These are phyloP conservation scores for Neurospora pannonica DNA, from an alignment of 495 filamentous ascomycete species.

Conservation along the genomic window DNA sequence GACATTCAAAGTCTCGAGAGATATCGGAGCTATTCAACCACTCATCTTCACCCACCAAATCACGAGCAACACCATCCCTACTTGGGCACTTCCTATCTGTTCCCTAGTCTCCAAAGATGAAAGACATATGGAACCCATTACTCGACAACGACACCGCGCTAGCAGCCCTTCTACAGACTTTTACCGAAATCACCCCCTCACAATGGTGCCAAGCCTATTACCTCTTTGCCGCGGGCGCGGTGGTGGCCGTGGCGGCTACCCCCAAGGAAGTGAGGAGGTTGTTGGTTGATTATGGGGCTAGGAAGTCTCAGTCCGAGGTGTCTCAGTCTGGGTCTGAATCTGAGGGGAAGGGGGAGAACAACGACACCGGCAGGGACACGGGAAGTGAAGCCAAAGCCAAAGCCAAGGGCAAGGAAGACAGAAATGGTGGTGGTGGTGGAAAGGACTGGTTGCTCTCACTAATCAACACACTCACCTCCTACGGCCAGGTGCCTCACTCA, in stretches of 20 bases:
- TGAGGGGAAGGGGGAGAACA: neutral
- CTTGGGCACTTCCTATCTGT: no score
- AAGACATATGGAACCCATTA: neutral
- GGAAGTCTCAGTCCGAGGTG: slow-evolving; percentile 11
- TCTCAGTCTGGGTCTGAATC: neutral
- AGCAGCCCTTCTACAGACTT: neutral
- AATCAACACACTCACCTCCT: slow-evolving; percentile 23
- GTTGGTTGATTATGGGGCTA: slow-evolving; percentile 42
- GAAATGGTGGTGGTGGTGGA: neutral
- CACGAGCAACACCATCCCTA: neutral
- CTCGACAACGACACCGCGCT: neutral
- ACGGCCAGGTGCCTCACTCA: slow-evolving; percentile 61
- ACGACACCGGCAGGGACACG: neutral
- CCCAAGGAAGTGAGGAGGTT: slow-evolving; percentile 29
- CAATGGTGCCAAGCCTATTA: slow-evolving; percentile 39
- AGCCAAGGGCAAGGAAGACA: neutral
- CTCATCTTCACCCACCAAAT: neutral
- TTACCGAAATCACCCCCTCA: slow-evolving; percentile 15
- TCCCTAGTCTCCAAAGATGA: no score
- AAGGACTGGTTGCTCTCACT: slow-evolving; percentile 17
- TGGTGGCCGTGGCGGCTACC: slow-evolving; percentile 28
- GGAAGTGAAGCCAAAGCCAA: neutral
- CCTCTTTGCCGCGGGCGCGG: slow-evolving; percentile 26
- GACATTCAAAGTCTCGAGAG: neutral
- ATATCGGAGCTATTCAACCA: neutral